Percentiles rank a stretch among this genome's conserved stretches.
These are phyloP conservation scores for Oxyria digyna DNA, from an alignment of 148 eudicot species.

Conservation along the genomic window DNA sequence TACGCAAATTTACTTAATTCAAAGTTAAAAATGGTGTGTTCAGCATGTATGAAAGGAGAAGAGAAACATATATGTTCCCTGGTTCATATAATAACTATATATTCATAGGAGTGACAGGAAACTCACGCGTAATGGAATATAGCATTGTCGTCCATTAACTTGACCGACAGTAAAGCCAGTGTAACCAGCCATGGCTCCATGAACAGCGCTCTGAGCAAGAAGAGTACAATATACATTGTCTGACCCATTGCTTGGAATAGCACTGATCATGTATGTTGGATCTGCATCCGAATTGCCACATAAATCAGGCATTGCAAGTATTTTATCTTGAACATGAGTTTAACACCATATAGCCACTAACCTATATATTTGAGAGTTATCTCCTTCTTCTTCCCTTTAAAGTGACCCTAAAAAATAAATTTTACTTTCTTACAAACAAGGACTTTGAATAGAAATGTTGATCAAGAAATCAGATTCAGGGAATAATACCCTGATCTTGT, in stretches of 20 bases:
- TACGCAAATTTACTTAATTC: neutral
- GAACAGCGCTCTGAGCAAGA: conserved; percentile 87
- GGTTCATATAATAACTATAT: neutral
- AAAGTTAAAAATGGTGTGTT: neutral
- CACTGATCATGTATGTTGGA: conserved; percentile 91
- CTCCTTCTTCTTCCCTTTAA: conserved; percentile 32
- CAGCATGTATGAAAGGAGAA: neutral
- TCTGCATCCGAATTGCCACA: conserved; percentile 27
- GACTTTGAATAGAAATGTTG: neutral
- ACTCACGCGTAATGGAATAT: conserved; percentile 80
- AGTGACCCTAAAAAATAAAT: conserved; percentile 39
- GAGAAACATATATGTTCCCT: neutral
- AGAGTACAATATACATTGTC: conserved; percentile 84
- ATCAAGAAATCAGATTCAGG: neutral
- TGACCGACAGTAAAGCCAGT: conserved; percentile 79
- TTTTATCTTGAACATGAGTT: neutral
- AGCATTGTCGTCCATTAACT: conserved; percentile 68
- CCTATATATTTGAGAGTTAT: conserved; percentile 92
- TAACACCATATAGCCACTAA: conserved; percentile 12
- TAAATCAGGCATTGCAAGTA: neutral
- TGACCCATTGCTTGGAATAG: conserved; percentile 76
- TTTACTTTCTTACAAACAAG: neutral
- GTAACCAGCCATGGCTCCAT: conserved; percentile 94
- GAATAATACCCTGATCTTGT: conserved; percentile 63
- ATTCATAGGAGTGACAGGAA: neutral